phyloP scores from a whole-genome alignment of 2,329 filamentous ascomycete genomes.

The Onygenales sp. region DNA sequence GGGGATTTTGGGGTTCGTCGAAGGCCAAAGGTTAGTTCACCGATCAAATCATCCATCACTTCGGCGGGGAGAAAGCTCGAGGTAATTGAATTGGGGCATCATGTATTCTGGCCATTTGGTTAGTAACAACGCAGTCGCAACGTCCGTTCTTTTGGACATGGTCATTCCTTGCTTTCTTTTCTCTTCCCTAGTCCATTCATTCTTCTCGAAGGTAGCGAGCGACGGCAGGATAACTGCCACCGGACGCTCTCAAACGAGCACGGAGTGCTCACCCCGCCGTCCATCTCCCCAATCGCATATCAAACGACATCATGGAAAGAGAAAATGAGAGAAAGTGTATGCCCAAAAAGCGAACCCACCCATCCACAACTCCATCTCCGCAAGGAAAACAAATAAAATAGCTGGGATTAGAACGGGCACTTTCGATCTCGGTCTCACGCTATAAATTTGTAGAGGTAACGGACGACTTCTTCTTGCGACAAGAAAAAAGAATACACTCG shows the following conservation, averaged over 20 bases:
- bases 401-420: slow-evolving; percentile 36
- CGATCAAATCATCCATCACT: too few relatives aligned
- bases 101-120: too few relatives aligned
- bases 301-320: neutral
- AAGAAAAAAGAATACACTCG: slow-evolving; percentile 10
- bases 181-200: too few relatives aligned
- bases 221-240: too few relatives aligned
- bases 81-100: too few relatives aligned
- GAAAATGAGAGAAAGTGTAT: slow-evolving; percentile 19
- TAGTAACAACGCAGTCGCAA: too few relatives aligned
- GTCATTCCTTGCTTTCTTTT: slow-evolving; percentile 1
- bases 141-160: neutral
- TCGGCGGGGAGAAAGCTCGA: too few relatives aligned
- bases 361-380: slow-evolving; percentile 15
- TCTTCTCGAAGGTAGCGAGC: too few relatives aligned
- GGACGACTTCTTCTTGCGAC: neutral
- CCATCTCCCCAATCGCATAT: neutral
- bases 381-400: slow-evolving; percentile 16
- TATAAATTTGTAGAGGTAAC: slow-evolving; percentile 36
- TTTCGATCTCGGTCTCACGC: slow-evolving; percentile 30
- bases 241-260: too few relatives aligned
- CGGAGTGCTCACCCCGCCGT: too few relatives aligned
- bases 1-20: too few relatives aligned
- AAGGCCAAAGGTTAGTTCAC: too few relatives aligned
- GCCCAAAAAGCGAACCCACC: slow-evolving; percentile 39